Evolutionary conservation across 441 rosid species (phyloP).

Genomic region (Adansonia grandidieri): DNA sequence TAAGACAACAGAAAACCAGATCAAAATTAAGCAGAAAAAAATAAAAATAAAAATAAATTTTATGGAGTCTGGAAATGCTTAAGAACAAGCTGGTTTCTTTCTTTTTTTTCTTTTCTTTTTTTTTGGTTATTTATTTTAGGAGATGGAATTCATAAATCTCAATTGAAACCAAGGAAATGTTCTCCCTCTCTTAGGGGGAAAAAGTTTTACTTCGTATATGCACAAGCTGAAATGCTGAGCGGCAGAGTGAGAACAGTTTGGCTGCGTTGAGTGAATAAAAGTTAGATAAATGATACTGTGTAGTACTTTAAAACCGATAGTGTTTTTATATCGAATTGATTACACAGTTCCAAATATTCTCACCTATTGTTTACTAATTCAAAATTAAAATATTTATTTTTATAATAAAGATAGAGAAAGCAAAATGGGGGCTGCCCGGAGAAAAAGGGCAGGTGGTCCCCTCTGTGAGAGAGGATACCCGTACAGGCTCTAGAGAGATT

Average conservation of each 20-base stretch:
- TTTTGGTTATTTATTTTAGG: not conserved
- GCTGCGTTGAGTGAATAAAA: no score
- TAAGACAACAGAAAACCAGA: slow-evolving; percentile 36
- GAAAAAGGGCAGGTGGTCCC: slow-evolving; percentile 30
- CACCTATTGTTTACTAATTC: no score
- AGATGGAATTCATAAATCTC: slow-evolving; percentile 26
- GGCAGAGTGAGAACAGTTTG: no score
- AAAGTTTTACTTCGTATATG: no score
- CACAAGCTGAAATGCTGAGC: slow-evolving; percentile 8
- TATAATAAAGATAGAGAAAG: slow-evolving; percentile 21
- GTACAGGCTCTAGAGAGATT: not conserved
- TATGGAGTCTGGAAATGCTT: slow-evolving; percentile 22
- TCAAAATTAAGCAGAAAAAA: slow-evolving; percentile 32
- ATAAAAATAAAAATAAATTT: not conserved
- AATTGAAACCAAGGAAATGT: slow-evolving; percentile 38
- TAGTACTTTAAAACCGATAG: no score
- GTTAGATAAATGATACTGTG: no score
- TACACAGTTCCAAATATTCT: no score
- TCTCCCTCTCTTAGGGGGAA: not conserved
- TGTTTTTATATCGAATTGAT: no score
- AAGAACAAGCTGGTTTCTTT: slow-evolving; percentile 1
- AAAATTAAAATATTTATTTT: no score
- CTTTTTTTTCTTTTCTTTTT: not conserved
- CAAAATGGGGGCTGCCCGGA: slow-evolving; percentile 29
- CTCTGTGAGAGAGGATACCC: not conserved